These are phyloP conservation scores for Raffaelea deltoideospora DNA, from an alignment of 2,329 filamentous ascomycete species.

Conservation along the genomic window DNA sequence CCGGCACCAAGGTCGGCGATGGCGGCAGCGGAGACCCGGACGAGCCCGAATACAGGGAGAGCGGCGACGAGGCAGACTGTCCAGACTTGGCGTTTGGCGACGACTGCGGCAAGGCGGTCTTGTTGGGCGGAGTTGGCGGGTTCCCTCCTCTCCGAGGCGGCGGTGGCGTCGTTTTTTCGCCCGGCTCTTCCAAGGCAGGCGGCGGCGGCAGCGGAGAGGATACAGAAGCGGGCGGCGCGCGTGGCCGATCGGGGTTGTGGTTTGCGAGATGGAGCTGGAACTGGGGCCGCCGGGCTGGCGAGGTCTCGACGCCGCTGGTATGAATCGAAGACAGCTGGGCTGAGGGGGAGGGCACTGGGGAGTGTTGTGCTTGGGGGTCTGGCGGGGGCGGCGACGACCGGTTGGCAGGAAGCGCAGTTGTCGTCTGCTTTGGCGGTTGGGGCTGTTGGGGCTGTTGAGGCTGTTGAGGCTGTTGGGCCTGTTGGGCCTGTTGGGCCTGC, in stretches of 20 bases:
- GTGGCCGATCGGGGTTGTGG: neutral
- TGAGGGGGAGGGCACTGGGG: neutral
- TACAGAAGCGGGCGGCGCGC: neutral
- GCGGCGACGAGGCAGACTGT: neutral
- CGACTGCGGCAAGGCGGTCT: too few species aligned
- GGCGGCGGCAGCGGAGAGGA: too few species aligned
- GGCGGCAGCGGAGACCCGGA: conserved; percentile 1
- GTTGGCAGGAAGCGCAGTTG: too few species aligned
- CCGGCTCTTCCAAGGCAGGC: too few species aligned
- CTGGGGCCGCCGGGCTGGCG: too few species aligned
- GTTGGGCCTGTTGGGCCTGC: neutral
- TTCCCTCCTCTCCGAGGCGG: too few species aligned
- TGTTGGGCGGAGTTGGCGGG: too few species aligned
- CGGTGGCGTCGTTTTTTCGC: too few species aligned
- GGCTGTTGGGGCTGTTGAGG: neutral
- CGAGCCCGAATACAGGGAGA: neutral
- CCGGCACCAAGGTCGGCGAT: too few species aligned
- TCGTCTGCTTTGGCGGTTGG: neutral
- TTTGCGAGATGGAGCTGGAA: too few species aligned
- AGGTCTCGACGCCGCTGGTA: neutral
- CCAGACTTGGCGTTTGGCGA: too few species aligned
- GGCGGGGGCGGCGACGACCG: neutral
- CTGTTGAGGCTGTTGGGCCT: neutral
- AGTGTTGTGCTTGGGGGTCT: neutral
- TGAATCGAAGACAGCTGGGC: neutral